Conservation (phyloP, 192 early-diverging fungal species). For the Chytriomyces sp. region DNA sequence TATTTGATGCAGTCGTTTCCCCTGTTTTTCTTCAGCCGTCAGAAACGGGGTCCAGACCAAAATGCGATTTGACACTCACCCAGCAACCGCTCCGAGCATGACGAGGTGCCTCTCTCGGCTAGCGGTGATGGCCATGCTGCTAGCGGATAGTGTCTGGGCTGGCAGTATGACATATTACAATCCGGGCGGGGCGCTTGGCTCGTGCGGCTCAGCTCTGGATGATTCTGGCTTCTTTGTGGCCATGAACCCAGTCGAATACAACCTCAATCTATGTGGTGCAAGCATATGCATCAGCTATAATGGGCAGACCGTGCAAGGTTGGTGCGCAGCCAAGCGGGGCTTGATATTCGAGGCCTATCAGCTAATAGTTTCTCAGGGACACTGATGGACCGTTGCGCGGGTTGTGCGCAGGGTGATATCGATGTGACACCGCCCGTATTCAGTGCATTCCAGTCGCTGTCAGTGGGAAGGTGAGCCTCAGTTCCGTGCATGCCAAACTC, state of each 20-base stretch:
- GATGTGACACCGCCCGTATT: slow-evolving; percentile 10
- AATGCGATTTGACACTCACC: too few relatives aligned
- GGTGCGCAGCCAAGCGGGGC: background rate
- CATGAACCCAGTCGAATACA: slow-evolving; percentile 20
- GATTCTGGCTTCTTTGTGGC: slow-evolving; percentile 9
- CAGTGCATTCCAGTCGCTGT: background rate
- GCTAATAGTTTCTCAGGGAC: background rate
- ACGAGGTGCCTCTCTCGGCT: too few relatives aligned
- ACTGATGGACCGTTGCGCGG: slow-evolving; percentile 1
- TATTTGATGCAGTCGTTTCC: too few relatives aligned
- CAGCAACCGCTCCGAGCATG: too few relatives aligned
- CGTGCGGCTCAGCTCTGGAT: slow-evolving; percentile 6
- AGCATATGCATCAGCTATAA: background rate
- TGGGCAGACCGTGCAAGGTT: slow-evolving; percentile 4
- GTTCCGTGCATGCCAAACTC: background rate
- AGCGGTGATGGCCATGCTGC: too few relatives aligned
- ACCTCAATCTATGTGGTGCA: background rate
- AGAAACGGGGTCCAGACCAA: too few relatives aligned
- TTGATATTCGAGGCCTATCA: background rate
- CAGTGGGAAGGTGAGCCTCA: background rate
- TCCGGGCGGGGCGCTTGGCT: slow-evolving; percentile 9
- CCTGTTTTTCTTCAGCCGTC: too few relatives aligned
- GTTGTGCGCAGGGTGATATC: background rate
- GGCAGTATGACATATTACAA: slow-evolving; percentile 23
- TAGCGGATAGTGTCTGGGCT: background rate